Base-by-base conservation (phyloP, 1,284 basidiomycete species). In the Sanghuangporus sanghuang region DNA sequence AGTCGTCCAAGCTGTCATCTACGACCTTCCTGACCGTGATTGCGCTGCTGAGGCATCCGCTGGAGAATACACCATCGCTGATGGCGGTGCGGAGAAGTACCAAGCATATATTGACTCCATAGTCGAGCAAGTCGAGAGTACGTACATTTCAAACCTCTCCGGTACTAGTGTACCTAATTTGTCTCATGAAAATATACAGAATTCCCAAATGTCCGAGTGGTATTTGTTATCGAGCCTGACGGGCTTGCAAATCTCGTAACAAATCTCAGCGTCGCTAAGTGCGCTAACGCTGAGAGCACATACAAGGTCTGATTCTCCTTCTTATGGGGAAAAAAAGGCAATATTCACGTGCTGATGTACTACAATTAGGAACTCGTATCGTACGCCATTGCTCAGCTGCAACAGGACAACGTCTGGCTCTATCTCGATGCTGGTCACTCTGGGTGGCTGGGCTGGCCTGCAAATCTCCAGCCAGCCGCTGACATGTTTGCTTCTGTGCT, bases 371-470 rank as follows among this genome's bases (percentile, higher is more conserved):
- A 62, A 32, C 64, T 67, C 54, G 64, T 68, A 42, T 64, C 68
- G 8, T 68, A 68, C 36, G 68, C 66, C 14, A 69, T 69, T 32
- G 42, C 56, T 53, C 62, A 67, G 18, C 62, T 69, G 16, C 68
- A 69, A 58, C 64, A 66, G 50, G 66, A 68, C 58, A 69, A 69
- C 44, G 68, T 69, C 38, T 66, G 62, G 57, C 64, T 69, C 38
- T 69, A 69, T 57, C 66, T 69, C 53, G 68, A 69, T 39, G 68
- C 67, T 11, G 68, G 67, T 21, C 68, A 69, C 58, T 62, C 66
- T 9, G 68, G 68, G 9, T 69, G 68, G 68, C 67, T 69, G 21
- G 68, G 68, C 8, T 69, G 68, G 65, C 66, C 67, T 36, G 66
- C 66, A 14, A 69, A 69, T 46, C 63, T 69, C 55, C 48, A 59